phyloP scores from a whole-genome alignment of 768 basidiomycete genomes.

The Mycena amicta region DNA sequence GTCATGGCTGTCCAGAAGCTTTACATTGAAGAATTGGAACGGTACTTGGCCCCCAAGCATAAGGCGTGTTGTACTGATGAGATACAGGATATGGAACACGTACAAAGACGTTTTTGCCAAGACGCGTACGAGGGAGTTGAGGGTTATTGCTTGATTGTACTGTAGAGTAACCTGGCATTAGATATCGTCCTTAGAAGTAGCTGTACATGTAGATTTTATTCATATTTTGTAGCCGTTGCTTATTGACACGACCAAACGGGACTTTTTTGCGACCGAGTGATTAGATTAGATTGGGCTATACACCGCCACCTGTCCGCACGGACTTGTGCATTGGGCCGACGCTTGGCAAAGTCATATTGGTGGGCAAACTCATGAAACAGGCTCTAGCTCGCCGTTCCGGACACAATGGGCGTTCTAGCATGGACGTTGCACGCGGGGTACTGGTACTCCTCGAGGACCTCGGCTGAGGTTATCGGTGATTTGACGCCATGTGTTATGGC shows the following conservation, averaged over 20 bases:
- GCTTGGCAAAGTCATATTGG: no score
- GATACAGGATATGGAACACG: conserved; percentile 90
- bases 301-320: neutral
- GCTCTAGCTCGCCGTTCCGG: no score
- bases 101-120: conserved; percentile 95
- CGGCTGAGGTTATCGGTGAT: no score
- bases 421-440: no score
- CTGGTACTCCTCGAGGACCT: no score
- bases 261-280: neutral
- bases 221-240: neutral
- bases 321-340: no score
- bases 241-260: neutral
- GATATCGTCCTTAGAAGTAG: neutral
- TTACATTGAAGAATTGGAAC: conserved; percentile 91
- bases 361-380: no score
- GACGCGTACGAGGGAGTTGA: conserved; percentile 74
- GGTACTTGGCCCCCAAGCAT: conserved; percentile 48
- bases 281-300: neutral
- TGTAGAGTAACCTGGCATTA: neutral
- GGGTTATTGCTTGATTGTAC: conserved; percentile 63
- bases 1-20: conserved; percentile 74
- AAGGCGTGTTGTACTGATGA: neutral
- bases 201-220: neutral
- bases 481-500: no score
- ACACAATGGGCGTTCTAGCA: no score